phyloP scores from a whole-genome alignment of 2,329 filamentous ascomycete species.

The Alternaria rosae region DNA sequence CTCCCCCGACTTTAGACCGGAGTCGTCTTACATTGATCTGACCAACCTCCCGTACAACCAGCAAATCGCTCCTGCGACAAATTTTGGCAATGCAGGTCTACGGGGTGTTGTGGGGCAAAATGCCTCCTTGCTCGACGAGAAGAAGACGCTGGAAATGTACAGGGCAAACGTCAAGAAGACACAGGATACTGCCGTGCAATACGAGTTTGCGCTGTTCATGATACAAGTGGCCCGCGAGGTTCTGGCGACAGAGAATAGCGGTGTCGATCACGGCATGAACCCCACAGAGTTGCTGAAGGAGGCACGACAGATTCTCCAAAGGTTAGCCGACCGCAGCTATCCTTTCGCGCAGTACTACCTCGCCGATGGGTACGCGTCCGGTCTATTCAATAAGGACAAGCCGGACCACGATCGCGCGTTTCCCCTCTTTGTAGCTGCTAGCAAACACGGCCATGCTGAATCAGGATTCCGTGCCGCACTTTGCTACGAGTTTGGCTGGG shows the following conservation, averaged over 20 bases:
- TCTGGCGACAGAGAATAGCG: conserved; percentile 35
- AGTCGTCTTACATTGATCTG: conserved; percentile 69
- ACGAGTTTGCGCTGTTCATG: conserved; percentile 95
- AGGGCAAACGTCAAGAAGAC: conserved; percentile 97
- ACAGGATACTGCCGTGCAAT: conserved; percentile 86
- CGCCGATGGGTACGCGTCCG: conserved; percentile 91
- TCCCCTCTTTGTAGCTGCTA: conserved; percentile 88
- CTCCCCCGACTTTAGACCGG: conserved; percentile 65
- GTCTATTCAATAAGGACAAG: conserved; percentile 93
- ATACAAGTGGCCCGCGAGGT: conserved; percentile 87
- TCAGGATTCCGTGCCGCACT: conserved; percentile 91
- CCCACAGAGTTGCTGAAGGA: conserved; percentile 76
- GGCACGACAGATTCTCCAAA: conserved; percentile 87
- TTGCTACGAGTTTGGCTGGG: conserved; percentile 99
- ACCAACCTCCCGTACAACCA: conserved; percentile 79
- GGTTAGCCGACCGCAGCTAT: conserved; percentile 84
- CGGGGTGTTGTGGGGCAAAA: conserved; percentile 83
- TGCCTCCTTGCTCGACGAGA: conserved; percentile 86
- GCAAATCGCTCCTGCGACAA: conserved; percentile 68
- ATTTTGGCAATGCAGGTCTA: conserved; percentile 82
- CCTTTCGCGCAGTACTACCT: conserved; percentile 99
- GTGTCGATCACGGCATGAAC: conserved; percentile 55
- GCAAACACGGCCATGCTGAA: conserved; percentile 96
- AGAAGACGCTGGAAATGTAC: conserved; percentile 98
- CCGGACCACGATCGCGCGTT: conserved; percentile 92